These are phyloP conservation scores for Toxoplasma gondii DNA, from an alignment of 169 alveolate genomes.

Conservation along the genomic window DNA sequence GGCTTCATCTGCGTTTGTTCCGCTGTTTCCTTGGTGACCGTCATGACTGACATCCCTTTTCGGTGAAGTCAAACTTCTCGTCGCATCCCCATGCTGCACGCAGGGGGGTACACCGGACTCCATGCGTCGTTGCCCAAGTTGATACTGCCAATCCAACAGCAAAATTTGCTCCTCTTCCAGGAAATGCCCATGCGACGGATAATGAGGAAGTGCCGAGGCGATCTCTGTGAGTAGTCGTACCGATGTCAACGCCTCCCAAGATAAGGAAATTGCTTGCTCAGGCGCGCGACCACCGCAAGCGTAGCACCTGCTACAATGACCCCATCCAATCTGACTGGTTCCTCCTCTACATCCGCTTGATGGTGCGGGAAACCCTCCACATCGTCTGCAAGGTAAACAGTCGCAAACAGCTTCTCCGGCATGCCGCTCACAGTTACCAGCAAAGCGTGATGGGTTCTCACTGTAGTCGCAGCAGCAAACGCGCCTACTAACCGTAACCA, in stretches of 20 bases:
- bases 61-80: no score
- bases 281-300: not conserved
- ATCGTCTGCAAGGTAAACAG: not conserved
- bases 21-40: no score
- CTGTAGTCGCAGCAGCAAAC: not conserved
- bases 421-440: not conserved
- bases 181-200: not conserved
- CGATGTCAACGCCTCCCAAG: not conserved
- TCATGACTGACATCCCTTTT: no score
- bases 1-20: no score
- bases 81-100: no score
- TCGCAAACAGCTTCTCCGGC: not conserved
- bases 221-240: not conserved
- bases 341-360: not conserved
- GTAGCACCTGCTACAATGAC: not conserved
- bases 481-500: not conserved
- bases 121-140: not conserved
- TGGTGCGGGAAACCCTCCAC: constrained; percentile 10
- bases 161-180: not conserved
- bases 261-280: not conserved
- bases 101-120: no score
- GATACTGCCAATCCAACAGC: constrained; percentile 4
- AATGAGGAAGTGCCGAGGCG: constrained; percentile 30
- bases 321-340: not conserved
- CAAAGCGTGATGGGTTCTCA: not conserved